Evolutionary conservation across 495 filamentous ascomycete species (phyloP).

Genomic region (Annulohypoxylon stygium): DNA sequence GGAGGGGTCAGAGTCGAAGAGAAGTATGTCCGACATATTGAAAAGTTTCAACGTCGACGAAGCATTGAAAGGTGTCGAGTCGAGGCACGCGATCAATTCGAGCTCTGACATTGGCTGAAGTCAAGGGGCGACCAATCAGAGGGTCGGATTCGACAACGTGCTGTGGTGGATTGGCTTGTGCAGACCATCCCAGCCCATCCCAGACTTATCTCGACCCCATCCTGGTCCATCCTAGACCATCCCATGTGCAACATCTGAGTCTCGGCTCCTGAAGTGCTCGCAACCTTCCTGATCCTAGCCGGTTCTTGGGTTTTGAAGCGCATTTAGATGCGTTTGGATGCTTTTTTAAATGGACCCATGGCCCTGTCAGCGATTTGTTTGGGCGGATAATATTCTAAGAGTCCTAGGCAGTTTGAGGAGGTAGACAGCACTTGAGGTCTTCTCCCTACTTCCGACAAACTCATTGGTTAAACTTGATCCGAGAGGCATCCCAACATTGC

Average conservation of each 20-base stretch:
- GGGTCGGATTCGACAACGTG: slow-evolving; percentile 35
- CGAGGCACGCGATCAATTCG: slow-evolving; percentile 54
- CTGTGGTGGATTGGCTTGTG: slow-evolving; percentile 40
- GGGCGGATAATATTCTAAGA: slow-evolving; percentile 11
- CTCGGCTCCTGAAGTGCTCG: slow-evolving; percentile 15
- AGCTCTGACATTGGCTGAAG: slow-evolving; percentile 51
- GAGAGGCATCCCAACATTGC: slow-evolving; percentile 8
- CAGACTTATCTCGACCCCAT: slow-evolving; percentile 7
- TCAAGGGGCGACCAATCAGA: slow-evolving; percentile 40
- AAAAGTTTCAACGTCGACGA: slow-evolving; percentile 32
- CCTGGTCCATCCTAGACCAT: slow-evolving; percentile 3
- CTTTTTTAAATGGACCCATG: background rate
- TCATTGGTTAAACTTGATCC: slow-evolving; percentile 31
- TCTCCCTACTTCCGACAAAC: slow-evolving; percentile 18
- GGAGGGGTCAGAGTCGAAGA: slow-evolving; percentile 33
- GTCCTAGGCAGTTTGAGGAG: background rate
- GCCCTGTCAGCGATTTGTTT: slow-evolving; percentile 1
- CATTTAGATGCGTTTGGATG: background rate
- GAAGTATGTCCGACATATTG: slow-evolving; percentile 41
- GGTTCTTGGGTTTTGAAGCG: slow-evolving; percentile 1
- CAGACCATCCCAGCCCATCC: slow-evolving; percentile 34
- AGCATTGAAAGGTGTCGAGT: slow-evolving; percentile 46
- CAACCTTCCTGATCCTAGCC: slow-evolving; percentile 18
- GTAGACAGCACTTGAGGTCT: background rate
- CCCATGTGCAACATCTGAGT: slow-evolving; percentile 24